phyloP scores from a whole-genome alignment of 1,139 yeast genomes.

The Groenewaldozyma sp. region DNA sequence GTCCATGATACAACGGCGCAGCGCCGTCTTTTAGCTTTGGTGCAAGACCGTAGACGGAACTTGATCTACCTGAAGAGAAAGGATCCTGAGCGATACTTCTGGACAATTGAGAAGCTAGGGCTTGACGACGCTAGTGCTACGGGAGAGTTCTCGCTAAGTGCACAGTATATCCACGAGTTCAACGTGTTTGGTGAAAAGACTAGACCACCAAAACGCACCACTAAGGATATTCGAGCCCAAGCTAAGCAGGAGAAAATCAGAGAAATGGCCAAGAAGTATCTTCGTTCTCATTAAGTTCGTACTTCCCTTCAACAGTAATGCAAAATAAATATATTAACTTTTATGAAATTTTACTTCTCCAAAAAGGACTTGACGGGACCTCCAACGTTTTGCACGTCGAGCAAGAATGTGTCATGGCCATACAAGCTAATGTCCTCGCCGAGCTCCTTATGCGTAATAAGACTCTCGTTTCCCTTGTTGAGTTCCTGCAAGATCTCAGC shows the following conservation, averaged over 20 bases:
- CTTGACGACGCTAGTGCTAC: slow-evolving; percentile 71
- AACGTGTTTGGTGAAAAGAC: slow-evolving; percentile 61
- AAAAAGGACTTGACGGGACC: slow-evolving; percentile 61
- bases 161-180: slow-evolving; percentile 75
- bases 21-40: slow-evolving; percentile 66
- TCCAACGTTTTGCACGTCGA: slow-evolving; percentile 74
- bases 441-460: slow-evolving; percentile 57
- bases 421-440: slow-evolving; percentile 67
- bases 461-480: slow-evolving; percentile 8
- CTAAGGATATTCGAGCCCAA: slow-evolving; percentile 24
- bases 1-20: slow-evolving; percentile 67
- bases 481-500: slow-evolving; percentile 48
- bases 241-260: slow-evolving; percentile 20
- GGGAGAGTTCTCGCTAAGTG: slow-evolving; percentile 76
- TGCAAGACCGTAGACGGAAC: slow-evolving; percentile 79
- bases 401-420: slow-evolving; percentile 85
- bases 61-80: slow-evolving; percentile 73
- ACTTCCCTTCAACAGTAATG: background rate
- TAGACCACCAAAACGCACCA: slow-evolving; percentile 22
- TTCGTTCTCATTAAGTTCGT: slow-evolving; percentile 8
- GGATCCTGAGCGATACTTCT: slow-evolving; percentile 72
- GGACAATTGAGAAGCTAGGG: slow-evolving; percentile 81
- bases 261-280: slow-evolving; percentile 23
- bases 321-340: background rate
- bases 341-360: slow-evolving; percentile 19